Base-by-base conservation (phyloP, 129 eudicot genomes). In the Lonicera japonica region DNA sequence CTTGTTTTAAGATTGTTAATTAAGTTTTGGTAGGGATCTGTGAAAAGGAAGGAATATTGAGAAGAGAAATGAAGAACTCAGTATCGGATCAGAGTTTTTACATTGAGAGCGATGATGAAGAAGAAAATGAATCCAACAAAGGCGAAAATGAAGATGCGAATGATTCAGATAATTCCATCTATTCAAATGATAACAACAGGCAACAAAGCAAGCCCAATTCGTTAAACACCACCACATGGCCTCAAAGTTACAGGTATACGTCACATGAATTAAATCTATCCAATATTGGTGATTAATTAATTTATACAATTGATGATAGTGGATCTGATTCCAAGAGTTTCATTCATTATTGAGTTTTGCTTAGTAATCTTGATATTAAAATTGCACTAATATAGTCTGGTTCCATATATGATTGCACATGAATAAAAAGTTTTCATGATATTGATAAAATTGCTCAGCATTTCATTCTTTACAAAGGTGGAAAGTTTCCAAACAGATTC, bases 241-340 rank as follows among this genome's bases (percentile, higher is more conserved):
- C 97, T 69, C 95, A 85, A 68, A 89, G 95, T 78, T 89, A 85
- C 80, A 85, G 97, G 96, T 70, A 65, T 58, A 6, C 36, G 4
- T 6, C 6, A 1, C 36, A 29, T 43, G 50, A 43, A 43, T 8
- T 43, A 43, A 43, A 29, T 29, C 6, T 6, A 2, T 29, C 36
- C 36, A 29, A 29, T 29, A 6, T 29, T 2, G 36, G 2, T 29
- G 6, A 29, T 29, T 29, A 29, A 6, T 29, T 1, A 6, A 29
- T 29, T 2, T 1, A 29, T 29, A 29, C 36, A 29, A 29, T 29
- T 29, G 36, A 29, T 29, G 6, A 29, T 29, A 1, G 4, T 29
- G 36, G 36, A 29, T 29, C 36, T 6, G 36, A 29, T 29, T 29
- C 36, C 36, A 29, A 29, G 36, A 29, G 6, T 29, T 29, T 29